Conservation (phyloP, 2,329 filamentous ascomycete genomes). For the Conoideocrella luteorostrata region DNA sequence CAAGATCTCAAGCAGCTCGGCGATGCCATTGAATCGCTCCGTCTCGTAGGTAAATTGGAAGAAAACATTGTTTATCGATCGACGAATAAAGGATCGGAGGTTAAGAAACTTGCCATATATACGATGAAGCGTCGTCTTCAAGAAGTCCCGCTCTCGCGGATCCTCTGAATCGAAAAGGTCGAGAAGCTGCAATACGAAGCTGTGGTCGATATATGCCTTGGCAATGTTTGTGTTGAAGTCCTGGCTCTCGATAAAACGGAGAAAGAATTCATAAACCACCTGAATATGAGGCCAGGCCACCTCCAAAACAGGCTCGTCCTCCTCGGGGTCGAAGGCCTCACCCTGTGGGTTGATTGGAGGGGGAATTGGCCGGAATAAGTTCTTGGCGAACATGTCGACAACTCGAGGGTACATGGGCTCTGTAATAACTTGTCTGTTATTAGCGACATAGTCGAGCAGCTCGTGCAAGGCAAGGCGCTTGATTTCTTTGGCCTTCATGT, state of each 20-base stretch:
- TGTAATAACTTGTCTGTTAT: constrained; percentile 96
- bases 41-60: constrained; percentile 99
- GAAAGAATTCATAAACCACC: constrained; percentile 98
- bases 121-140: constrained; percentile 95
- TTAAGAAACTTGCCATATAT: constrained; percentile 99
- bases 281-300: constrained; percentile 99
- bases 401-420: constrained; percentile 98
- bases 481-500: constrained; percentile 99
- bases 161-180: constrained; percentile 98
- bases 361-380: constrained; percentile 92
- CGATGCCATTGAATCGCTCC: constrained; percentile 96
- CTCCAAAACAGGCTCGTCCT: constrained; percentile 95
- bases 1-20: constrained; percentile 90
- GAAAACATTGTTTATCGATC: constrained; percentile 99
- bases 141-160: constrained; percentile 89
- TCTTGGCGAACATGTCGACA: constrained; percentile 99
- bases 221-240: constrained; percentile 99
- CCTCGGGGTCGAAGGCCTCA: constrained; percentile 96
- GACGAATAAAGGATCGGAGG: constrained; percentile 89
- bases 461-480: constrained; percentile 94
- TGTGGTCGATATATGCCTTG: constrained; percentile 97
- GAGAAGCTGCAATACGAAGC: constrained; percentile 92
- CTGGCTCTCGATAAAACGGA: constrained; percentile 97
- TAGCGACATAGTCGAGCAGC: constrained; percentile 94
- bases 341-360: constrained; percentile 97